phyloP scores from a whole-genome alignment of 225 moss, liverwort and hornwort genomes.

The Pseudisothecium myosuroides region DNA sequence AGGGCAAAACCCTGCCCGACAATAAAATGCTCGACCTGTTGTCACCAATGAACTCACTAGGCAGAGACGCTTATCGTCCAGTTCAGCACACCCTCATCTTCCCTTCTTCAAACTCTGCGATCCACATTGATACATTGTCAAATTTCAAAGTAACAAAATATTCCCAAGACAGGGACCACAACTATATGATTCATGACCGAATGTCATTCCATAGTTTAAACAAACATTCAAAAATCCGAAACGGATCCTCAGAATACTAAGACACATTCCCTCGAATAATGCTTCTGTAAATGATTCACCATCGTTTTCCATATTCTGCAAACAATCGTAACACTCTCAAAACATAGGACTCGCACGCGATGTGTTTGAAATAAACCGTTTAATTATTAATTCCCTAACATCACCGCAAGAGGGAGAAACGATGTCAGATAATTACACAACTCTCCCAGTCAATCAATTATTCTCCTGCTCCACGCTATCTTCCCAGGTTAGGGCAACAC shows the following conservation, averaged over 20 bases:
- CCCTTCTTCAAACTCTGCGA: neutral
- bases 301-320: neutral
- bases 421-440: conserved; percentile 13
- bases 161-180: neutral
- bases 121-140: neutral
- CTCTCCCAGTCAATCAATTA: neutral
- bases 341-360: neutral
- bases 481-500: neutral
- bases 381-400: neutral
- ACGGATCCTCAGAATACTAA: neutral
- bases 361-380: neutral
- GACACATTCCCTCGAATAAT: neutral
- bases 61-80: neutral
- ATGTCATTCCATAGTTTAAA: neutral
- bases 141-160: neutral
- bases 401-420: conserved; percentile 60
- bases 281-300: neutral
- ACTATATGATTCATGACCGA: neutral
- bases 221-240: neutral
- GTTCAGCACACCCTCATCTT: neutral
- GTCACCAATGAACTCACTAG: neutral
- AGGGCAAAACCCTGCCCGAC: neutral
- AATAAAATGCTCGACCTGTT: neutral
- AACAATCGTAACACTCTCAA: neutral
- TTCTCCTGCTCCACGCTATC: neutral